Conservation (phyloP, 2,329 filamentous ascomycete species). For the Hypoxylon sp. region DNA sequence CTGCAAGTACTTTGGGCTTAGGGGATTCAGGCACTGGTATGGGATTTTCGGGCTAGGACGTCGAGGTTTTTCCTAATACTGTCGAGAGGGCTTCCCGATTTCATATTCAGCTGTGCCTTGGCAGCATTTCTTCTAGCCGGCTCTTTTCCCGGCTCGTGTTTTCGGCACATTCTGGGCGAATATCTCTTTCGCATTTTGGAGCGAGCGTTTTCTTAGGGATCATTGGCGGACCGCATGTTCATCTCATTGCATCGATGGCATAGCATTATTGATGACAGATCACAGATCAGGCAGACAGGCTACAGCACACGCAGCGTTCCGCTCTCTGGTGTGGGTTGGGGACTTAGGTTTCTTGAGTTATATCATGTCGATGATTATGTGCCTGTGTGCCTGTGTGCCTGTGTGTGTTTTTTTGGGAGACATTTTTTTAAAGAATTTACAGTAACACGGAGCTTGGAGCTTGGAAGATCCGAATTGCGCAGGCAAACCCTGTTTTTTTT, state of each 20-base stretch:
- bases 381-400: not conserved
- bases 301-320: constrained; percentile 12
- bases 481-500: constrained; percentile 28
- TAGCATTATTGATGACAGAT: constrained; percentile 23
- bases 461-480: constrained; percentile 42
- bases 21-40: constrained; percentile 3
- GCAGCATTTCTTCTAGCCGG: constrained; percentile 10
- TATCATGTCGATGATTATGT: constrained; percentile 16
- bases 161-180: constrained; percentile 27
- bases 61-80: constrained; percentile 9
- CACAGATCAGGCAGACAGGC: constrained; percentile 21
- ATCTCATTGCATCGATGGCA: constrained; percentile 38
- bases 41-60: not conserved
- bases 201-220: constrained; percentile 29
- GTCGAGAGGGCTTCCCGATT: constrained; percentile 11
- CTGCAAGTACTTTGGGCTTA: constrained; percentile 6
- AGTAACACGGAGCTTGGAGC: constrained; percentile 31
- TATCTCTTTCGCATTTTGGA: constrained; percentile 27
- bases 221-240: constrained; percentile 30
- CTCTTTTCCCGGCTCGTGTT: constrained; percentile 8
- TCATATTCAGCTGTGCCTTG: constrained; percentile 10
- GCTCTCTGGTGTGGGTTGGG: constrained; percentile 4
- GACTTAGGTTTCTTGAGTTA: constrained; percentile 12
- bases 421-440: constrained; percentile 5
- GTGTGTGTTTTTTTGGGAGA: constrained; percentile 5